Percentiles rank a stretch among this genome's conserved stretches.
phyloP scores from a whole-genome alignment of 352 stramenopile species.

The Phytophthora crassamura region DNA sequence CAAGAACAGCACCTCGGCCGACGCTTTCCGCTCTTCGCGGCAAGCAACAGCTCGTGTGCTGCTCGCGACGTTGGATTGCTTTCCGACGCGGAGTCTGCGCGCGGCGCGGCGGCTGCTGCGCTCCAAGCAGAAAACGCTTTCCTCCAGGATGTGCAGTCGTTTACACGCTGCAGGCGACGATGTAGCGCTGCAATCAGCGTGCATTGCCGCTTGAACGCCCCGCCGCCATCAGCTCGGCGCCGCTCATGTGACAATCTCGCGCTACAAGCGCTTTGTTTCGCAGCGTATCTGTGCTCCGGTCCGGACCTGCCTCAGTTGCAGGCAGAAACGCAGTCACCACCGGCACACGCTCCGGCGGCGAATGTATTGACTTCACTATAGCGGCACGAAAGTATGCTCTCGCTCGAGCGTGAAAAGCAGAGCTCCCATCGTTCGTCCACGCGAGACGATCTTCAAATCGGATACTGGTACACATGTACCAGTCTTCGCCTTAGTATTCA shows the following conservation, averaged over 20 bases:
- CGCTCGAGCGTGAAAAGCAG: conserved; percentile 3
- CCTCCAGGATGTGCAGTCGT: conserved; percentile 29
- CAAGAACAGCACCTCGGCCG: background rate
- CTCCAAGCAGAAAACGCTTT: conserved; percentile 34
- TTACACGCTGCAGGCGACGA: conserved; percentile 5
- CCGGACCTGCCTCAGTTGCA: conserved; percentile 4
- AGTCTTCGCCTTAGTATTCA: conserved; percentile 28
- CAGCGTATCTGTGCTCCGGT: conserved; percentile 19
- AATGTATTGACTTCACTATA: conserved; percentile 3
- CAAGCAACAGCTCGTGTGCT: background rate
- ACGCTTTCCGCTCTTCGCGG: background rate
- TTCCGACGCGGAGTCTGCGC: background rate
- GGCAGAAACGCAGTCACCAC: conserved; percentile 21
- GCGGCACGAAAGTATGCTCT: background rate
- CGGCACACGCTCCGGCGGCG: conserved; percentile 2
- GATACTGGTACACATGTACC: conserved; percentile 10
- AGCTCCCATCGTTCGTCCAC: conserved; percentile 12
- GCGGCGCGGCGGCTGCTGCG: conserved; percentile 10
- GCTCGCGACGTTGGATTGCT: conserved; percentile 18
- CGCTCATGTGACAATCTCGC: conserved; percentile 16
- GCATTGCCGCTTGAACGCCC: background rate
- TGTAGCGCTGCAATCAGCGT: background rate
- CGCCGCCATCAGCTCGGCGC: conserved; percentile 11
- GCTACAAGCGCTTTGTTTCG: conserved; percentile 8
- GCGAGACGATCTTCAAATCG: background rate